Conservation (phyloP, 805 yeast species). For the Naumovozyma baii region DNA sequence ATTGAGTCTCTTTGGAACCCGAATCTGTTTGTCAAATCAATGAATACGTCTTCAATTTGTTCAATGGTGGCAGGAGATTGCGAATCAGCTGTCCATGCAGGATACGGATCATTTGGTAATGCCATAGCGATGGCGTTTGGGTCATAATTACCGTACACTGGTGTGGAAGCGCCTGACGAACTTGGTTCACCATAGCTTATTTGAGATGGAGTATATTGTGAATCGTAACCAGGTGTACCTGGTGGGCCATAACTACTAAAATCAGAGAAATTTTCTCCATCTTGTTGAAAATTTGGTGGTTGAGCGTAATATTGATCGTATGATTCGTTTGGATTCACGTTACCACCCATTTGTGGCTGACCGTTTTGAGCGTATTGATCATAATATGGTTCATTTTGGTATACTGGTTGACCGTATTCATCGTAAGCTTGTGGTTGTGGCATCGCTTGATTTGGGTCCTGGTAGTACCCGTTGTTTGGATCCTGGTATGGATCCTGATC, state of each 20-base stretch:
- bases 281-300: slow-evolving; percentile 30
- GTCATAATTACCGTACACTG: slow-evolving; percentile 62
- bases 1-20: slow-evolving; percentile 89
- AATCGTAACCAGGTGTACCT: slow-evolving; percentile 39
- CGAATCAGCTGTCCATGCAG: slow-evolving; percentile 98
- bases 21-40: slow-evolving; percentile 71
- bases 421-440: slow-evolving; percentile 18
- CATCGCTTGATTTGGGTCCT: slow-evolving; percentile 18
- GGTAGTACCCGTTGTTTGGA: slow-evolving; percentile 7
- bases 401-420: slow-evolving; percentile 36
- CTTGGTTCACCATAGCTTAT: slow-evolving; percentile 76
- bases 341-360: slow-evolving; percentile 4
- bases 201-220: slow-evolving; percentile 73
- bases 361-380: slow-evolving; percentile 15
- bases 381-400: slow-evolving; percentile 32
- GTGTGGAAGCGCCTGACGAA: slow-evolving; percentile 91
- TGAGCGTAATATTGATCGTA: slow-evolving; percentile 28
- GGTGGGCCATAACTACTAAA: slow-evolving; percentile 53
- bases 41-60: slow-evolving; percentile 79
- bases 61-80: slow-evolving; percentile 78
- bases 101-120: slow-evolving; percentile 86
- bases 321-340: slow-evolving; percentile 4
- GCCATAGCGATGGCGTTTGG: slow-evolving; percentile 58
- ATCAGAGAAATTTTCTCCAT: slow-evolving; percentile 57
- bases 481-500: slow-evolving; percentile 18